Evolutionary conservation across 495 filamentous ascomycete genomes (phyloP).

Genomic region (Ascodesmis nigricans): DNA sequence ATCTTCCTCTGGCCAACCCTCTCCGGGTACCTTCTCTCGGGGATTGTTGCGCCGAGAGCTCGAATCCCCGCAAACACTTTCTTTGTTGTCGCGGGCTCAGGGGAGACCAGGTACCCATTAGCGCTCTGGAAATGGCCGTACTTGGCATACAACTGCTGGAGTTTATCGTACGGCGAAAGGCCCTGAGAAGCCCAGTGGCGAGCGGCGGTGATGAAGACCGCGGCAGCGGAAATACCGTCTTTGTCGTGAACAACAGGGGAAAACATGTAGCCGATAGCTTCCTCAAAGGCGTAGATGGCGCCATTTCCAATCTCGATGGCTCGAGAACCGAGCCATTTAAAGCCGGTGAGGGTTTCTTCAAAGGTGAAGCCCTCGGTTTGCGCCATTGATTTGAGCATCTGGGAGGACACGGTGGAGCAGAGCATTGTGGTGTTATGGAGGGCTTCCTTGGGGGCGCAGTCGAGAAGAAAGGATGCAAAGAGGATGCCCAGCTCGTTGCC

Average conservation of each 20-base stretch:
- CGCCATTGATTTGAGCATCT: constrained; percentile 42
- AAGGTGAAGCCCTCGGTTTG: constrained; percentile 33
- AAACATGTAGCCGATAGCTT: constrained; percentile 60
- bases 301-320: constrained; percentile 24
- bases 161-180: constrained; percentile 35
- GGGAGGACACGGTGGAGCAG: constrained; percentile 41
- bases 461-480: constrained; percentile 35
- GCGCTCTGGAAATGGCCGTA: constrained; percentile 45
- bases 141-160: constrained; percentile 37
- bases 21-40: constrained; percentile 25
- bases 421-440: constrained; percentile 29
- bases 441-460: constrained; percentile 21
- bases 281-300: constrained; percentile 43
- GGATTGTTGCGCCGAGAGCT: constrained; percentile 18
- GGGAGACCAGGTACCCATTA: constrained; percentile 47
- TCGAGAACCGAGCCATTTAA: constrained; percentile 42
- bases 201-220: constrained; percentile 37
- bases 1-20: constrained; percentile 32
- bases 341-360: constrained; percentile 47
- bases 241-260: constrained; percentile 43
- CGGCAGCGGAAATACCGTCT: constrained; percentile 46
- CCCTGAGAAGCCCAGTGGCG: constrained; percentile 31
- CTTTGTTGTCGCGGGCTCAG: constrained; percentile 30
- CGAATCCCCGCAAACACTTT: constrained; percentile 35
- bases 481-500: constrained; percentile 49